Evolutionary conservation across 768 basidiomycete species (phyloP), one percentile per base, ranked within the genome.

Genomic region (Boletus subparvulus): DNA sequence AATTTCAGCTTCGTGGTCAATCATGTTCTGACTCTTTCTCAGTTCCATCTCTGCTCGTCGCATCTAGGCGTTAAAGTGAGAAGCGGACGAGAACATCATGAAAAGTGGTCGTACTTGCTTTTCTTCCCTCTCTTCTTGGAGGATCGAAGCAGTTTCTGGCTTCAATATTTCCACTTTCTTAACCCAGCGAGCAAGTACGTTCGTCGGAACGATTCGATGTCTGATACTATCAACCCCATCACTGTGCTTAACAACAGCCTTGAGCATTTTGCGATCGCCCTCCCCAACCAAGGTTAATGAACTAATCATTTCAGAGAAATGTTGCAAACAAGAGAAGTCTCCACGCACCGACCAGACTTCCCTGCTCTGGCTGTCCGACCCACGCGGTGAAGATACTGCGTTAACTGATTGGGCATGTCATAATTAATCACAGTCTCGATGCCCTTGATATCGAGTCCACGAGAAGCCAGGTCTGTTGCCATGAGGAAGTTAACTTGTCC

Each of bases 391-490:
- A 98, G 82, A 74, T 99, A 99, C 65, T 94, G 94, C 9, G 91
- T 85, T 35, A 98, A 77, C 66, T 94, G 90, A 19, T 84, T 82
- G 11, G 97, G 97, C 96, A 98, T 97, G 70, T 99, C 97, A 69
- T 95, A 98, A 73, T 99, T 99, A 71, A 99, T 94, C 59, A 99
- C 93, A 3, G 94, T 94, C 68, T 98, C 92, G 26, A 98, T 87
- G 16, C 95, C 95, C 69, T 95, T 96, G 78, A 99, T 97, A 74
- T 98, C 96, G 30, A 99, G 80, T 73, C 97, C 92, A 58, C 94
- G 86, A 53, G 94, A 91, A 33, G 97, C 97, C 36, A 99, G 77
- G 70, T 98, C 97, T 1, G 97, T 99, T 3, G 95, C 96, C 81
- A 99, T 89, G 10, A 99, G 78, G 72, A 86, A 98, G 71, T 94